Conservation (phyloP, 2,329 filamentous ascomycete genomes). For the Penicillium digitatum region DNA sequence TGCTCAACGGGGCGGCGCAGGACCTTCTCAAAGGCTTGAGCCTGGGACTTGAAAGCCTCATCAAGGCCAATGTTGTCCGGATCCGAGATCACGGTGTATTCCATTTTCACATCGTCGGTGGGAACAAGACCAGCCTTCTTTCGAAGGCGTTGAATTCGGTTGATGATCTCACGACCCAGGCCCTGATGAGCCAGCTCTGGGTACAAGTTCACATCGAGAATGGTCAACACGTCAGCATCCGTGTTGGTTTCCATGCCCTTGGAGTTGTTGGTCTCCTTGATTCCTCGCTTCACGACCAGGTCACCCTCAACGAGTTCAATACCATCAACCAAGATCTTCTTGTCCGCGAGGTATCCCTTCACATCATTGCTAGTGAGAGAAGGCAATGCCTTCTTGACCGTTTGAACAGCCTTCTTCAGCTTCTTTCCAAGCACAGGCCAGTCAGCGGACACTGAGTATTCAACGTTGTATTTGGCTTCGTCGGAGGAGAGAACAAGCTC, state of each 20-base stretch:
- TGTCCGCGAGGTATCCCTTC: constrained; percentile 68
- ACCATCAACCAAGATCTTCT: constrained; percentile 76
- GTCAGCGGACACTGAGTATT: constrained; percentile 84
- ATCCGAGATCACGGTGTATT: constrained; percentile 77
- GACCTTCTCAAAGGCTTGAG: constrained; percentile 67
- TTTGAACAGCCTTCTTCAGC: constrained; percentile 88
- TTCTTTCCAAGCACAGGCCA: constrained; percentile 96
- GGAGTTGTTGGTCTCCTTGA: constrained; percentile 67
- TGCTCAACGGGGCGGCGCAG: constrained; percentile 73
- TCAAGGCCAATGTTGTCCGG: constrained; percentile 71
- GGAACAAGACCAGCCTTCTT: constrained; percentile 90
- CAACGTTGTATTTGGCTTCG: constrained; percentile 85
- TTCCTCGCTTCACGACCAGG: constrained; percentile 72
- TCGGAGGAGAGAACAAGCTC: constrained; percentile 80
- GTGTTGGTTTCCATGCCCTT: constrained; percentile 81
- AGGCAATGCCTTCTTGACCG: constrained; percentile 87
- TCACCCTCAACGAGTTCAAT: constrained; percentile 80
- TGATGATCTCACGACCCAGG: constrained; percentile 84
- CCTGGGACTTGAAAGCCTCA: constrained; percentile 65
- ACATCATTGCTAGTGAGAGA: constrained; percentile 74
- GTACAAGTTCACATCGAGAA: constrained; percentile 78
- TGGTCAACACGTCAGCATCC: constrained; percentile 83
- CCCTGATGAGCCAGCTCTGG: constrained; percentile 85
- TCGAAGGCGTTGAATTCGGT: constrained; percentile 83
- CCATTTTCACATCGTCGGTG: constrained; percentile 94